Percentiles rank a stretch among this genome's conserved stretches.
These are phyloP conservation scores for Cyclotella distinguenda DNA, from an alignment of 108 stramenopile genomes.

Conservation along the genomic window DNA sequence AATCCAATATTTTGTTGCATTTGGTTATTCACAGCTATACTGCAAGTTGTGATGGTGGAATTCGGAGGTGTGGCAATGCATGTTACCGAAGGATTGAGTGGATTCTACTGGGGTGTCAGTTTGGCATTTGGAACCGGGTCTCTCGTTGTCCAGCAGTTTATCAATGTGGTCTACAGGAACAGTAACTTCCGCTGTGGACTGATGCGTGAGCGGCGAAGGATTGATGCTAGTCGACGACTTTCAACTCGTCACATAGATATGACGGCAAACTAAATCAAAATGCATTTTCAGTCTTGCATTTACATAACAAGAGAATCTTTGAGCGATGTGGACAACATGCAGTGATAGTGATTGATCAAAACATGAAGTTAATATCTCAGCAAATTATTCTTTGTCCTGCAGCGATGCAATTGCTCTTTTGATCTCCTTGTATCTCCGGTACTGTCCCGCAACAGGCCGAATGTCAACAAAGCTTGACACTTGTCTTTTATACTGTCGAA, in stretches of 20 bases:
- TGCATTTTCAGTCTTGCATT: too few relatives aligned
- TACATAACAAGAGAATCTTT: too few relatives aligned
- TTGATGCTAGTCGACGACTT: not conserved
- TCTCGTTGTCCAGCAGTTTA: constrained; percentile 61
- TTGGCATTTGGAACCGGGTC: constrained; percentile 59
- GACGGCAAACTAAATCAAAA: not conserved
- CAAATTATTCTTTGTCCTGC: constrained; percentile 21
- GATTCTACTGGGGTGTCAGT: constrained; percentile 51
- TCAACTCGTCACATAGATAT: constrained; percentile 7
- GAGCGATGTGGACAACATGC: too few relatives aligned
- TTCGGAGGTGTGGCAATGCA: constrained; percentile 81
- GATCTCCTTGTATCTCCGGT: constrained; percentile 91
- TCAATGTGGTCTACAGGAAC: constrained; percentile 16
- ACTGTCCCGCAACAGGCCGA: constrained; percentile 87
- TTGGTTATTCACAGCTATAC: constrained; percentile 68
- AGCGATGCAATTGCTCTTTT: constrained; percentile 77
- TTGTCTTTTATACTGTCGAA: constrained; percentile 79
- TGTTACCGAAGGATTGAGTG: constrained; percentile 60
- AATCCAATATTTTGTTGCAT: constrained; percentile 88
- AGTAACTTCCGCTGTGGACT: not conserved
- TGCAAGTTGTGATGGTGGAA: constrained; percentile 91
- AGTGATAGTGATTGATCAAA: too few relatives aligned
- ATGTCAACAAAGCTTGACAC: constrained; percentile 90
- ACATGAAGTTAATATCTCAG: too few relatives aligned
- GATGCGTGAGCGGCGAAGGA: constrained; percentile 3